Evolutionary conservation across 495 filamentous ascomycete species (phyloP), one percentile per base, ranked within the genome.

Genomic region (Opeltia flavorubescens): DNA sequence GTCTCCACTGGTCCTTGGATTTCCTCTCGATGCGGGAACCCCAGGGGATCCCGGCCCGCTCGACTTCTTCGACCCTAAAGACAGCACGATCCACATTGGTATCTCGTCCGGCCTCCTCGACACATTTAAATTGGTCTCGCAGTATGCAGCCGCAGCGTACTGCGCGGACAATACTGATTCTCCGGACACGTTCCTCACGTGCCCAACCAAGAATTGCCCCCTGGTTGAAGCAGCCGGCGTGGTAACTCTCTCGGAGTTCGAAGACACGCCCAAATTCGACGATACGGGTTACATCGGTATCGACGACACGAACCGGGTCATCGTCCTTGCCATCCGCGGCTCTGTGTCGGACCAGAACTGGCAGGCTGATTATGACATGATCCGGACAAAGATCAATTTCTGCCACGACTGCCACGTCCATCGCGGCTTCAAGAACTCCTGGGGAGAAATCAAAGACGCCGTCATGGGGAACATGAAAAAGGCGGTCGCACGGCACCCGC

Each of bases 311-410:
- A 78, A 76, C 56, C 47, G 69, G 23, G 50, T 74, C 18, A 76
- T 89, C 30, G 75, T 88, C 26, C 60, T 86, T 29, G 69, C 79
- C 13, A 80, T 86, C 67, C 74, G 78, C 24, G 86, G 86, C 47
- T 72, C 71, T 27, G 50, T 64, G n/a, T 75, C 73, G 12, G 17
- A 78, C 26, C 62, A 65, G 12, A 88, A 79, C 59, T 88, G 76
- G 76, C 64, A 86, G 34, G 65, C 74, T 12, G 71, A 88, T 57
- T 60, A 73, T 53, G 66, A 72, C 46, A 63, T 73, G 45, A 45
- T 25, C 24, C 24, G 54, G 12, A 53, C 53, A 7, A 39, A 61
- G 36, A 61, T 59, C 17, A 55, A 56, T 6, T 57, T 69, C 36
- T 77, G 74, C 55, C 21, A 50, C 5, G 64, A 54, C 41, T 83